Conservation (phyloP, 805 yeast genomes). For the Scheffersomyces amazonensis region DNA sequence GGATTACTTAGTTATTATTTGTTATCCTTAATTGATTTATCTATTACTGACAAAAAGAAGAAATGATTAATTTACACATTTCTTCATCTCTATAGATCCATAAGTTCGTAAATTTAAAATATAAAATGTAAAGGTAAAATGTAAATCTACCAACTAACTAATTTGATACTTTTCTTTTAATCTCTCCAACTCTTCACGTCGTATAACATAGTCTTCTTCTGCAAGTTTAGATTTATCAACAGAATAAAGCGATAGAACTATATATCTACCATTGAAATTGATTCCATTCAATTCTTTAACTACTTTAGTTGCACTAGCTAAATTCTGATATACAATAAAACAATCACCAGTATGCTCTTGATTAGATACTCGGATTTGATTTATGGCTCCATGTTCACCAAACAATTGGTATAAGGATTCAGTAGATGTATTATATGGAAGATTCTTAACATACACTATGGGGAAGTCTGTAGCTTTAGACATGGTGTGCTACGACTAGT, state of each 20-base stretch:
- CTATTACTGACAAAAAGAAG: constrained; percentile 16
- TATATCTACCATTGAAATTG: constrained; percentile 55
- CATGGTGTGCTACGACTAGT: too few species aligned
- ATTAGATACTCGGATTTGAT: constrained; percentile 47
- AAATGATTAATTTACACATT: not conserved
- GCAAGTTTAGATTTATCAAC: constrained; percentile 37
- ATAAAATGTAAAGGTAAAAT: not conserved
- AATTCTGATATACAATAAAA: constrained; percentile 49
- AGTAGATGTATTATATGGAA: constrained; percentile 49
- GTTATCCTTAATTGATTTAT: constrained; percentile 33
- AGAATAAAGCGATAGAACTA: constrained; percentile 48
- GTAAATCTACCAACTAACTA: not conserved
- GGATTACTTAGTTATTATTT: constrained; percentile 57
- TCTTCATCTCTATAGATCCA: not conserved
- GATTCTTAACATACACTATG: constrained; percentile 54
- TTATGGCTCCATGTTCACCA: constrained; percentile 53
- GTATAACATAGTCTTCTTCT: constrained; percentile 19
- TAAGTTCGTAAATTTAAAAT: constrained; percentile 1
- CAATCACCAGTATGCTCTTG: constrained; percentile 40
- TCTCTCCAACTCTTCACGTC: constrained; percentile 25
- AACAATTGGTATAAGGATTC: constrained; percentile 50
- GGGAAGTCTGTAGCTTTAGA: constrained; percentile 23
- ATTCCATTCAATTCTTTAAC: constrained; percentile 57
- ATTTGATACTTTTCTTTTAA: constrained; percentile 6
- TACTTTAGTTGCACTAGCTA: constrained; percentile 48